Base-by-base conservation (phyloP, 495 filamentous ascomycete genomes). In the Trichoderma erinaceum region DNA sequence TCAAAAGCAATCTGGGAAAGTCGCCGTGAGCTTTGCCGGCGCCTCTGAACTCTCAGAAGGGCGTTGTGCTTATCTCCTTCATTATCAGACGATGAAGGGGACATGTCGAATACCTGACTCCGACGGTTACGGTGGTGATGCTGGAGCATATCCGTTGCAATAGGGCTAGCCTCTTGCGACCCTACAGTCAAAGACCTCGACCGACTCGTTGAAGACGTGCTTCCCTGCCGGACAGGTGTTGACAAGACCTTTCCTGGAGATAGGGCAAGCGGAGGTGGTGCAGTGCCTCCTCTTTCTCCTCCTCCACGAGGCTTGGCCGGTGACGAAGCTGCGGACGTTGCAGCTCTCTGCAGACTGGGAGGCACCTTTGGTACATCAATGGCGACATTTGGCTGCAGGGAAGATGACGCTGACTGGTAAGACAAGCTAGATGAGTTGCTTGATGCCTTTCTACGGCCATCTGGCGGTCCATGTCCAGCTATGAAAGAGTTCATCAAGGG, bases 1-100 rank as follows among this genome's bases (percentile, higher is more conserved):
- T 86, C 83, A 41, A 95, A 74, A 67, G 86, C 91, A 68, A 98
- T 91, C 70, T 94, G 91, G 2, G 95, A 99, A 79, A 97, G 86
- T 50, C 95, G 87, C 38, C 95, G 82, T 27, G 95, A 96, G 74
- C 93, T 97, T 76, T 97, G 93, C 10, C 95, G 87, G 35, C 93
- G 89, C 41, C 93, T 84, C 73, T 98, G 95, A 16, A 98, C 93
- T 67, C 96, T 91, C n/a, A 97, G 83, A 23, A 98, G 82, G 41
- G 93, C 93, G 74, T 92, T 96, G 3, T 92, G 88, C 71, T 94
- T 89, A 18, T 93, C 88, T 44, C 96, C 93, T 75, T 99, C 95
- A 70, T 96, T 98, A 75, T 99, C 95, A 0, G 95, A 99, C 0
- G 96, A 98, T 0, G 95, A 98, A 35, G 95, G 95, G 4, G 96